Base-by-base conservation (phyloP, 2,329 filamentous ascomycete genomes). In the Fusarium penzigii region DNA sequence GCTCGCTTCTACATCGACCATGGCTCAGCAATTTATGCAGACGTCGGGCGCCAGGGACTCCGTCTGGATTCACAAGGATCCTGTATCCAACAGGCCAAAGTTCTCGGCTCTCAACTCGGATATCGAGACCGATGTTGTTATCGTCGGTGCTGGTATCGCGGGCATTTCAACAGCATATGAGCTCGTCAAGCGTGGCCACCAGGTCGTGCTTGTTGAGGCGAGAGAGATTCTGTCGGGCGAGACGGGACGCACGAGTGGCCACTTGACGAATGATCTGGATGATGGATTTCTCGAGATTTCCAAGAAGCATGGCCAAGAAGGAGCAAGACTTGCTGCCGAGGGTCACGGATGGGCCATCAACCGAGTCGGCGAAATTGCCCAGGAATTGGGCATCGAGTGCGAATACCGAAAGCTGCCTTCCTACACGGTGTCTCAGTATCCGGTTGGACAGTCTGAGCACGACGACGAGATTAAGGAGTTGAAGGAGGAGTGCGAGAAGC, bases 301-400 rank as follows among this genome's bases (percentile, higher is more conserved):
- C 8, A 75, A 75, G 65, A 80, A 80, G 64, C 80, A 82, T 46
- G 79, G 81, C 1, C 64, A 75, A 17, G 66, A 73, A 0, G 78
- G 78, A 1, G 80, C 80, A 0, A 72, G 71, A 50, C 58, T 68
- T 1, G 79, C 79, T 0, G 80, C 78, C 0, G 78, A 84, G 14
- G 81, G 78, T 25, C 80, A 84, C 49, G 70, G 72, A 1, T 84
- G 79, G 77, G 81, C 80, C 1, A 58, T 82, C 11, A 70, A 79
- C 17, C 73, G 72, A 0, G 72, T 84, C 1, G 80, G 78, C 0
- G 74, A 83, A 51, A 69, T 84, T 3, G 68, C 75, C 0, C 68
- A 72, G 49, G 63, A 77, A 54, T 68, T 82, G 6, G 74, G 72
- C 5, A 79, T 84, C 32, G 78, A 83, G 1, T 84, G 81, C 65